Conservation (phyloP, 2,329 filamentous ascomycete genomes). For the Cercospora zeae-maydis region DNA sequence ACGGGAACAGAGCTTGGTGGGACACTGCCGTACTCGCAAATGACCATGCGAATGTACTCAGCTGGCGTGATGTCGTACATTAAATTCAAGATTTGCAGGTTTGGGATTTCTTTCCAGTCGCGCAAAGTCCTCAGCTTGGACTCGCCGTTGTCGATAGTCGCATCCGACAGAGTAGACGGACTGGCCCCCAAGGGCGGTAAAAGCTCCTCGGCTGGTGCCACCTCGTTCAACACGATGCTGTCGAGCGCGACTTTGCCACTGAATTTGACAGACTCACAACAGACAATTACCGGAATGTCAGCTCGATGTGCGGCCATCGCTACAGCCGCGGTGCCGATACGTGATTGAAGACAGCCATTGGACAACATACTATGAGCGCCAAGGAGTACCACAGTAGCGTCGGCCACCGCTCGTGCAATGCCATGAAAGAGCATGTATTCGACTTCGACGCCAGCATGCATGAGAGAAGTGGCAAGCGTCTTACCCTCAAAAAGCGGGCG, state of each 20-base stretch:
- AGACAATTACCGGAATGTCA: conserved; percentile 77
- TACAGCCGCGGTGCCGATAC: conserved; percentile 80
- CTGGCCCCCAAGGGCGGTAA: conserved; percentile 24
- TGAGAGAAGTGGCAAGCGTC: conserved; percentile 67
- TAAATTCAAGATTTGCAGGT: conserved; percentile 65
- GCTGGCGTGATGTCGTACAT: conserved; percentile 91
- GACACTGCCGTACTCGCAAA: conserved; percentile 85
- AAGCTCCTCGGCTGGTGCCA: conserved; percentile 70
- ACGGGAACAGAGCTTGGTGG: conserved; percentile 82
- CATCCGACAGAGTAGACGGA: conserved; percentile 20
- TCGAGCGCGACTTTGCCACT: conserved; percentile 85
- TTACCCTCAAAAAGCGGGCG: conserved; percentile 67
- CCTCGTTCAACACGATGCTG: conserved; percentile 90
- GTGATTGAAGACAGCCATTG: conserved; percentile 85
- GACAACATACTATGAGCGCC: conserved; percentile 94
- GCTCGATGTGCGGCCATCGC: conserved; percentile 76
- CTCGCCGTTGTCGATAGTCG: conserved; percentile 28
- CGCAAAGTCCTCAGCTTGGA: conserved; percentile 38
- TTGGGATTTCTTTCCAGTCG: conserved; percentile 57
- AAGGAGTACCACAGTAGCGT: conserved; percentile 71
- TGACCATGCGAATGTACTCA: conserved; percentile 79
- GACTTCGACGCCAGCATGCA: conserved; percentile 67
- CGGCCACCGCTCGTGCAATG: conserved; percentile 68
- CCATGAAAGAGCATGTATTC: conserved; percentile 79
- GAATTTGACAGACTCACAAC: conserved; percentile 95